Evolutionary conservation across 352 stramenopile genomes (phyloP), one percentile per base, ranked within the genome.

Genomic region (Phytophthora cactorum): DNA sequence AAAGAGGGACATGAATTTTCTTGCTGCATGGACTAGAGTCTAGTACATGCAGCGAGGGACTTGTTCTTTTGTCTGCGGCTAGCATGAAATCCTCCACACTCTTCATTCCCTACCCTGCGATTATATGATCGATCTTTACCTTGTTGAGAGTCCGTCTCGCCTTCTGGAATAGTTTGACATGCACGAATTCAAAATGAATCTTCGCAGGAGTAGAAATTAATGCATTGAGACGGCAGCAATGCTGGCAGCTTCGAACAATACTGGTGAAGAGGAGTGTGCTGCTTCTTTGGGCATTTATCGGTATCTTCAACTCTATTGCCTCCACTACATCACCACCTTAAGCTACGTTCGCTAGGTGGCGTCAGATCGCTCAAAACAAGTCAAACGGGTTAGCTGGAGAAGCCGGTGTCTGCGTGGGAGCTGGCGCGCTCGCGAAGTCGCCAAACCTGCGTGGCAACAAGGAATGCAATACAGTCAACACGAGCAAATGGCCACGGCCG

Each of bases 301-400:
- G 32, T 64, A 70, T 59, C 41, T 57, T 66, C 59, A 75, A 68
- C 67, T 78, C 67, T 76, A 78, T 75, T 68, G 57, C 44, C 50
- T 44, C 22, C 57, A 59, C 27, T 64, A 57, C 61, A 59, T 41
- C 54, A 51, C 28, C 36, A 61, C 39, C 17, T 55, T 27, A 58
- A 65, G 44, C 22, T 78, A 22, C 64, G 17, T 59, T 60, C 49
- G 47, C 44, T 22, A 57, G 49, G 38, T 44, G 38, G 25, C n/a
- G 17, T 17, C 29, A 45, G n/a, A 52, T 64, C 59, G 41, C 70
- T 87, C 66, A 95, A 72, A 95, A 92, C 81, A 95, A 85, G 67
- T 95, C 87, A 70, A 95, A 93, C 52, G 85, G 87, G 60, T 95
- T 95, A 36, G 85, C 78, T 29, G 85, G 61, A 43, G 77, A 69